A percentile compares a stretch with the other conserved stretches of the same genome.
phyloP scores from a whole-genome alignment of 257 asterid genomes.

The Prunella vulgaris region DNA sequence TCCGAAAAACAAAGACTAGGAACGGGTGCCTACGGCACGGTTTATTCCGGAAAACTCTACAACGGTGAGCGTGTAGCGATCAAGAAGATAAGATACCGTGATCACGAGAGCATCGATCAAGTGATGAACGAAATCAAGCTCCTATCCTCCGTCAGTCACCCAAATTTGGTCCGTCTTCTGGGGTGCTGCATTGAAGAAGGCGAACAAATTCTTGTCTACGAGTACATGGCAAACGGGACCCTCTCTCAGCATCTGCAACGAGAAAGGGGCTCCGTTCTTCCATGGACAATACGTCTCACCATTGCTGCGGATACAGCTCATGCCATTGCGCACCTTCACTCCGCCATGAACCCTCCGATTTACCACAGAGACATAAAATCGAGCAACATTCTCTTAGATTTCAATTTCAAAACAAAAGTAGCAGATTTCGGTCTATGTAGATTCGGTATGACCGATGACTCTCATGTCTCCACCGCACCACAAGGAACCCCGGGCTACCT shows the following conservation, averaged over 20 bases:
- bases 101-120: conserved; percentile 62
- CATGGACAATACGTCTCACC: conserved; percentile 86
- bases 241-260: conserved; percentile 79
- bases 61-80: conserved; percentile 73
- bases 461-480: conserved; percentile 93
- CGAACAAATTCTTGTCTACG: conserved; percentile 85
- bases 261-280: conserved; percentile 56
- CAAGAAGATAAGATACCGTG: conserved; percentile 61
- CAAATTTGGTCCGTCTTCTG: conserved; percentile 80
- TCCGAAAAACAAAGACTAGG: conserved; percentile 75
- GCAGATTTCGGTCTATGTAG: conserved; percentile 95
- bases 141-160: conserved; percentile 80
- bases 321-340: conserved; percentile 85
- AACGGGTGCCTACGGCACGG: conserved; percentile 95
- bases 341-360: conserved; percentile 75
- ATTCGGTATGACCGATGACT: conserved; percentile 83
- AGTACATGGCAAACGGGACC: conserved; percentile 87
- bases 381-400: conserved; percentile 73
- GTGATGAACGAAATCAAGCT: conserved; percentile 93
- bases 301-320: conserved; percentile 82
- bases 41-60: conserved; percentile 79
- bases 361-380: conserved; percentile 90
- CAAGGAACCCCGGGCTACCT: conserved; percentile 97
- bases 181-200: conserved; percentile 91
- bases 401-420: conserved; percentile 69